These are phyloP conservation scores for Mariannaea sp. DNA, from an alignment of 2,329 filamentous ascomycete genomes.

Conservation along the genomic window DNA sequence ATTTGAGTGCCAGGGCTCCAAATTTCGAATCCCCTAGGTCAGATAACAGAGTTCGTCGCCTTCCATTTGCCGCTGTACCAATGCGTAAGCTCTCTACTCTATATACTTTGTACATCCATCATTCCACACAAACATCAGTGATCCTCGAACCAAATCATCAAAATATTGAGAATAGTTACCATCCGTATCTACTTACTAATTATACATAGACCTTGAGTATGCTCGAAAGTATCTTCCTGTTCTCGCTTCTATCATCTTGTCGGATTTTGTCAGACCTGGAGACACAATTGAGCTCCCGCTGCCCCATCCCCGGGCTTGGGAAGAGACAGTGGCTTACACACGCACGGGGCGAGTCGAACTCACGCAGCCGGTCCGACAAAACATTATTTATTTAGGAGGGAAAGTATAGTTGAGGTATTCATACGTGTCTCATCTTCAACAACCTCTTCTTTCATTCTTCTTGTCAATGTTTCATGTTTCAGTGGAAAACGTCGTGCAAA, in stretches of 20 bases:
- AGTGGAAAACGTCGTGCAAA: no score
- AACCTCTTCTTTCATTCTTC: no score
- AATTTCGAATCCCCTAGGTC: neutral
- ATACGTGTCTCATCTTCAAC: neutral
- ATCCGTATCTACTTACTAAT: no score
- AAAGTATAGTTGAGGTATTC: constrained; percentile 37
- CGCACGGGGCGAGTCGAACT: constrained; percentile 56
- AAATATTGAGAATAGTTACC: no score
- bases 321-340: constrained; percentile 58
- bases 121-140: neutral
- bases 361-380: constrained; percentile 53
- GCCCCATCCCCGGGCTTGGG: constrained; percentile 61
- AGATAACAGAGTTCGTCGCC: constrained; percentile 23
- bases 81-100: constrained; percentile 37
- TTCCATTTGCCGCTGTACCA: constrained; percentile 21
- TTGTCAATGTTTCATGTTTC: no score
- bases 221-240: constrained; percentile 53
- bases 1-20: constrained; percentile 20
- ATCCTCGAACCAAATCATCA: no score
- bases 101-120: neutral
- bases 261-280: constrained; percentile 54
- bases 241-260: constrained; percentile 59
- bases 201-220: constrained; percentile 37
- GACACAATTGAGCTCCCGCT: constrained; percentile 63
- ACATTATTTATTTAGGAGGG: constrained; percentile 61